These are phyloP conservation scores for Saururus chinensis DNA, from an alignment of 164 flowering plant genomes.

Conservation along the genomic window DNA sequence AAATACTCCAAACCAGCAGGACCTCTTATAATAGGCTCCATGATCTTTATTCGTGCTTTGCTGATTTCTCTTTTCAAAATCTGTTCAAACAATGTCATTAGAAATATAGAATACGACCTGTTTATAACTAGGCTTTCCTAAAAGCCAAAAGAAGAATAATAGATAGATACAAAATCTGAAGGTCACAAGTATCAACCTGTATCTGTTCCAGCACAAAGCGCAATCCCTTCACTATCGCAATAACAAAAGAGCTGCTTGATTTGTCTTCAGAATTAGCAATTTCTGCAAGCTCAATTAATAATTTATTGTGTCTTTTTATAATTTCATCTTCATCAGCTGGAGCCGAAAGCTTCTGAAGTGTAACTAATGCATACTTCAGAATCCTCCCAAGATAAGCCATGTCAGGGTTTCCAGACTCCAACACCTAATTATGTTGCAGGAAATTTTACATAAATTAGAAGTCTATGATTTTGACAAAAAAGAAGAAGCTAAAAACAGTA, in stretches of 20 bases:
- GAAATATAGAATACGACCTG: background rate
- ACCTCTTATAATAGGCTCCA: conserved; percentile 79
- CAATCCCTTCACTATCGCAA: conserved; percentile 70
- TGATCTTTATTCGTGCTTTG: conserved; percentile 61
- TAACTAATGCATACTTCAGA: conserved; percentile 55
- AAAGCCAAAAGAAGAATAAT: background rate
- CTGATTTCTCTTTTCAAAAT: conserved; percentile 72
- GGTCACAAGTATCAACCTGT: conserved; percentile 37
- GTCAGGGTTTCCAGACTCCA: conserved; percentile 60
- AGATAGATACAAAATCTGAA: background rate
- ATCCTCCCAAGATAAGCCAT: conserved; percentile 64
- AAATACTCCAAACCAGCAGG: conserved; percentile 79
- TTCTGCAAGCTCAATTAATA: conserved; percentile 52
- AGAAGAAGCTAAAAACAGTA: background rate
- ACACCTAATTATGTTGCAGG: conserved; percentile 13
- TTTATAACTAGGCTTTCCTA: background rate
- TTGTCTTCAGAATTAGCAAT: conserved; percentile 27
- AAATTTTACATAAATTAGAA: too few relatives aligned
- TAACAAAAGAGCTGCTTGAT: conserved; percentile 30
- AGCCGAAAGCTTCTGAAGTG: conserved; percentile 78
- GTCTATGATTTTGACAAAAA: conserved; percentile 18
- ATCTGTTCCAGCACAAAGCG: conserved; percentile 81
- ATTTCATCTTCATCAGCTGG: conserved; percentile 71
- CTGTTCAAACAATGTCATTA: conserved; percentile 19
- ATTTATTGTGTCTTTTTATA: conserved; percentile 37